Base-by-base conservation (phyloP, 495 filamentous ascomycete genomes). In the Aspergillus diversus region DNA sequence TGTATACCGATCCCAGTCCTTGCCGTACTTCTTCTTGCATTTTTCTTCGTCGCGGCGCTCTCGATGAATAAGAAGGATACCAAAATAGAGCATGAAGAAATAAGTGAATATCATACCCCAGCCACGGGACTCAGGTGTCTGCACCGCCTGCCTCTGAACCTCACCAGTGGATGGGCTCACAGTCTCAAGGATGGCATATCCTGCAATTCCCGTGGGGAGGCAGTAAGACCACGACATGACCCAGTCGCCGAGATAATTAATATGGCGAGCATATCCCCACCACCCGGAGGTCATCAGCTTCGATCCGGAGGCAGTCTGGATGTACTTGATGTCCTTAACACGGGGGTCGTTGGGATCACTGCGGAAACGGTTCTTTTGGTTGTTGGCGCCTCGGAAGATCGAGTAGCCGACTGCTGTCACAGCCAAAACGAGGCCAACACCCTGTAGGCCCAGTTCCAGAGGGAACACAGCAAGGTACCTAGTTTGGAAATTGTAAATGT, bases 201-300 rank as follows among this genome's bases (percentile, higher is more conserved):
- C 93, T 0, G 93, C 89, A 59, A 96, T 77, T 5, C 92, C 92
- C 6, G 95, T 97, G 0, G 96, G 95, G 21, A 99, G 80, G 61
- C 88, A 91, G 75, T 94, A 99, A 0, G 92, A 87, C 92, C 93
- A 98, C 15, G 88, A 84, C 87, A 96, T 92, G 57, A 93, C 77
- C 94, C 94, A 98, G 76, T 99, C 95, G 43, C 94, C 96, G n/a
- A 96, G 75, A 73, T 99, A 98, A 78, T 98, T 99, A 81, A 97
- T 94, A 73, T 99, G 96, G 16, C 96, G 84, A 12, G 92, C 89
- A 21, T 83, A 78, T 43, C 95, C 96, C 96, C 95, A 98, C 96
- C 96, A 99, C 33, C 95, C 95, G 5, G 90, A 90, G 3, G 85
- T 86, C 70, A 99, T 85, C 55, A 98, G 81, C 60, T 87, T 89